Percentiles rank a stretch among this genome's conserved stretches.
These are phyloP conservation scores for Trichoderma sp. DNA, from an alignment of 2,329 filamentous ascomycete genomes.

Conservation along the genomic window DNA sequence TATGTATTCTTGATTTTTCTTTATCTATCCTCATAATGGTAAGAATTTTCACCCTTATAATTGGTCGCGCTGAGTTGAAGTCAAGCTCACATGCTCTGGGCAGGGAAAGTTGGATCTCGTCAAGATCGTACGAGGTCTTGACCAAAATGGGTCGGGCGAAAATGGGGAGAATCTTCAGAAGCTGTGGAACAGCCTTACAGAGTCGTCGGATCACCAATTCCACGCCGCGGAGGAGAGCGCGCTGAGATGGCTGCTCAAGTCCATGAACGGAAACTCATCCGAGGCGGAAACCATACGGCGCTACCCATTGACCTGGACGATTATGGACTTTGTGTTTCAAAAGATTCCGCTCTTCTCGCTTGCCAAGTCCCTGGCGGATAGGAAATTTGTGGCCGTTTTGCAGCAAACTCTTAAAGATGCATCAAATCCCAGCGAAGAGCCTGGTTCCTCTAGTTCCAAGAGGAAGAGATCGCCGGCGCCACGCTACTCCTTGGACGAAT, in stretches of 20 bases:
- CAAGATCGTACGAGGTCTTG: slow-evolving; percentile 58
- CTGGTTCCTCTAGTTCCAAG: slow-evolving; percentile 41
- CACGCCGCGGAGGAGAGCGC: slow-evolving; percentile 61
- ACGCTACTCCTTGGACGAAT: slow-evolving; percentile 45
- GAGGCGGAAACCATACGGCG: slow-evolving; percentile 58
- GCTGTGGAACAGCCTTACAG: slow-evolving; percentile 55
- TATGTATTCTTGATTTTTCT: not conserved
- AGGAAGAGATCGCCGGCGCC: slow-evolving; percentile 50
- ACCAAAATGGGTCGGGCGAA: slow-evolving; percentile 53
- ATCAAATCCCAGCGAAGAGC: slow-evolving; percentile 39
- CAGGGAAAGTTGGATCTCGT: slow-evolving; percentile 50
- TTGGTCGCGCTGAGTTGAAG: slow-evolving; percentile 9
- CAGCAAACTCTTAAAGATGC: slow-evolving; percentile 67
- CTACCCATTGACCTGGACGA: slow-evolving; percentile 62
- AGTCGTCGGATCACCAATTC: slow-evolving; percentile 48
- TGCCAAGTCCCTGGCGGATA: slow-evolving; percentile 71
- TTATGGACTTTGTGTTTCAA: slow-evolving; percentile 63
- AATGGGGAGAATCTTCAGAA: slow-evolving; percentile 52
- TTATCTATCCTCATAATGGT: slow-evolving; percentile 16
- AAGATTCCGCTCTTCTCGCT: slow-evolving; percentile 71
- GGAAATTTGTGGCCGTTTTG: slow-evolving; percentile 68
- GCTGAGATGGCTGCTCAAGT: slow-evolving; percentile 66
- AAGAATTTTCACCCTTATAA: slow-evolving; percentile 2
- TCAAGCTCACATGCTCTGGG: slow-evolving; percentile 28
- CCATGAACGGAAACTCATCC: slow-evolving; percentile 55